These are phyloP conservation scores for Phytophthora multivora DNA, from an alignment of 352 stramenopile species.

Conservation along the genomic window DNA sequence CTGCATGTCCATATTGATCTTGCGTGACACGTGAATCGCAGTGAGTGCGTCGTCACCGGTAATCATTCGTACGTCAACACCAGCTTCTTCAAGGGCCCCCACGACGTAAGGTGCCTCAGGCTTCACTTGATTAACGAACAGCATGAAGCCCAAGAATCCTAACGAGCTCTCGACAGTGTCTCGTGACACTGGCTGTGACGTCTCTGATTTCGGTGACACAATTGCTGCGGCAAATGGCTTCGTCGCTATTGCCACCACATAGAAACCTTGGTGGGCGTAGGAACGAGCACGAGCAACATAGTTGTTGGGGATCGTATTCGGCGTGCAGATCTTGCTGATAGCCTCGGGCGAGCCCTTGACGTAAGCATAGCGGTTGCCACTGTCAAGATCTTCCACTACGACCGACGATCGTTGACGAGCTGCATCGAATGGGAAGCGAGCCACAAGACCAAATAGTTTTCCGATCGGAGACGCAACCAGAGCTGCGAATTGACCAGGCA, in stretches of 20 bases:
- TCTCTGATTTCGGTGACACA: conserved; percentile 35
- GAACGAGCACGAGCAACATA: conserved; percentile 62
- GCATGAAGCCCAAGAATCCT: conserved; percentile 82
- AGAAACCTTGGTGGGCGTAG: conserved; percentile 86
- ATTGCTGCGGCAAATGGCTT: conserved; percentile 50
- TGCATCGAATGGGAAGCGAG: conserved; percentile 78
- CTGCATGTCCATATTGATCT: conserved; percentile 78
- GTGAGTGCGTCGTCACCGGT: conserved; percentile 89
- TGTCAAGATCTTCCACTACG: conserved; percentile 73
- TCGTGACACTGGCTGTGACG: conserved; percentile 50
- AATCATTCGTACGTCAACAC: conserved; percentile 87
- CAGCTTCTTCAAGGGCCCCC: conserved; percentile 67
- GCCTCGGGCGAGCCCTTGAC: conserved; percentile 74
- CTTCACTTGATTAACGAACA: conserved; percentile 92
- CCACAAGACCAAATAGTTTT: conserved; percentile 70
- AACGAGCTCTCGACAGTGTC: conserved; percentile 82
- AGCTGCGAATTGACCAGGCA: conserved; percentile 48
- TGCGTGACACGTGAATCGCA: conserved; percentile 69
- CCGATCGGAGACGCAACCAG: conserved; percentile 73
- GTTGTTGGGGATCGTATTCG: conserved; percentile 65
- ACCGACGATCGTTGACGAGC: conserved; percentile 70
- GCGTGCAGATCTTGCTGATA: conserved; percentile 65
- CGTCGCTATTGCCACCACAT: conserved; percentile 71
- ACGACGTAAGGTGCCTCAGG: conserved; percentile 85
- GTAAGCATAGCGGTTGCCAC: conserved; percentile 61